Evolutionary conservation across 1,139 yeast genomes (phyloP), one percentile per base, ranked within the genome.

Genomic region (Yamadazyma friedrichii): DNA sequence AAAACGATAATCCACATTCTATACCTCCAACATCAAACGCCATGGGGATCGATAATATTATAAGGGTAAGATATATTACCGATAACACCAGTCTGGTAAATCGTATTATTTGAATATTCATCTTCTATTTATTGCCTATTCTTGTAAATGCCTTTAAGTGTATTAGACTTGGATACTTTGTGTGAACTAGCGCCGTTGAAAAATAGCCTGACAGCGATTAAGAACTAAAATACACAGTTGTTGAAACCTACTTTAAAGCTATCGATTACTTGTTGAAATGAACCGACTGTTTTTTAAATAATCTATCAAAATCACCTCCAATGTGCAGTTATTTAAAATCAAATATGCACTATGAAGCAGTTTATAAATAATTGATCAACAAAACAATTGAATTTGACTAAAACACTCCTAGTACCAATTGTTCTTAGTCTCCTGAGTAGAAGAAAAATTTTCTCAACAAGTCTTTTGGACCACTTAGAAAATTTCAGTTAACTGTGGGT

Each of bases 1-100:
- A 86, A 58, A 82, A 93, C 13, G 95, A 80, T 50, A 93, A 67
- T 0, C 98, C 98, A 63, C 98, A 91, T 42, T 80, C 76, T 25
- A 84, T 76, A 1, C 98, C 98, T 12, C 98, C 98, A 27, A 88
- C 84, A 57, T 91, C 96, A 63, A 93, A 93, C n/a, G 97, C 88
- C 48, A 93, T 74, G 5, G 98, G 98, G 13, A 93, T 84, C 1
- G 97, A 86, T 29, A 91, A 71, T 35, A 93, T 78, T 16, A 88
- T 80, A 38, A 88, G 76, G 12, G 80, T 65, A 42, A 88, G 70
- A 57, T 84, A 84, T 31, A 80, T 59, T 3, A 82, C 62, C 2
- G 87, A 79, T 43, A 82, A 67, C 17, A 77, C 39, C 41, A 61
- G 64, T 42, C 70, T 49, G 13, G 56, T 36, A 13, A 38, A 36